Evolutionary conservation across 2,329 filamentous ascomycete species (phyloP), one percentile per base, ranked within the genome.

Genomic region (Aspergillus eucalypticola): DNA sequence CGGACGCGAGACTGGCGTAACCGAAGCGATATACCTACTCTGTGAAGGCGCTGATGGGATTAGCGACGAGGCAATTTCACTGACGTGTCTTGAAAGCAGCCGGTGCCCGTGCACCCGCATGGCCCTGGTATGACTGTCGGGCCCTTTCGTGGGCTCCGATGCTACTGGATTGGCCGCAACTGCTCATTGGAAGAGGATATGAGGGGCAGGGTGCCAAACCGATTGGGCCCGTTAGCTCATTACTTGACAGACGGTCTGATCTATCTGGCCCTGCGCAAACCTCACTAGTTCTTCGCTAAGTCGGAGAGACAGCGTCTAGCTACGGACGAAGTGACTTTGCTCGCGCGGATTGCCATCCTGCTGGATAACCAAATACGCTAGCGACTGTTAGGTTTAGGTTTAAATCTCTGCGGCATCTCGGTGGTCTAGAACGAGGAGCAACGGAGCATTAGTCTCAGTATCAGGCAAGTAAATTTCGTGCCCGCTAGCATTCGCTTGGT

Each of bases 21-120:
- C 13, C 46, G 25, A 27, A 25, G 10, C 15, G 10, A 50, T 15
- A 29, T 29, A n/a, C 8, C 46, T 29, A 17, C n/a, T 50, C 25
- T 17, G 46, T 3, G 15, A 27, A 50, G 32, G 46, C 23, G 25
- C 46, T 8, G 25, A 11, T 32, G 15, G 15, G 10, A 50, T 17
- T 32, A 32, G 46, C 8, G 8, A 10, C 39, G 23, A 19, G 41
- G 25, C 15, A 27, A 8, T 32, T 25, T 42, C 15, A 46, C 8
- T 55, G 53, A 55, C 41, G 53, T 46, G 53, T 55, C 53, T 27
- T 29, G 4, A 21, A 42, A 41, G 11, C 17, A 32, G n/a, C 10
- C 50, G 35, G 51, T 15, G 44, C 19, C 55, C 32, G 55, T 54
- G 51, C 59, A 39, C 50, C 32, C 49, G 58, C 46, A 44, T 58